phyloP scores from a whole-genome alignment of 202 grass and related monocot genomes.

The Sporobolus alterniflorus region DNA sequence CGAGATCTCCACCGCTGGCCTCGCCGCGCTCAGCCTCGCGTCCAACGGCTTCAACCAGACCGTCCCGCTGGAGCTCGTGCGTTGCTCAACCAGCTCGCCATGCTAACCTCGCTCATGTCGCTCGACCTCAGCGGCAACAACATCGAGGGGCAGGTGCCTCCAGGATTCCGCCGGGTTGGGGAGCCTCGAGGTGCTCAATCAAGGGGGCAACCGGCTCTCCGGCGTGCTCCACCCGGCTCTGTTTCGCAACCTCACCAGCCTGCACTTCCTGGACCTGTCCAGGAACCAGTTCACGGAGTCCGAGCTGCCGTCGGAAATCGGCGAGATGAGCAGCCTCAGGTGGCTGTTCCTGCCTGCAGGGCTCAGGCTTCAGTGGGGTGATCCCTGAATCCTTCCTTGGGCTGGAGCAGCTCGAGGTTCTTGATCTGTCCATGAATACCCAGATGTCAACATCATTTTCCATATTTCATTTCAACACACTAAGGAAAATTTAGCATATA shows the following conservation, averaged over 20 bases:
- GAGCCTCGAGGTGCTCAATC: slow-evolving; percentile 62
- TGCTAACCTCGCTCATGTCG: slow-evolving; percentile 40
- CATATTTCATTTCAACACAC: slow-evolving; percentile 35
- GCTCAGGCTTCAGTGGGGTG: slow-evolving; percentile 50
- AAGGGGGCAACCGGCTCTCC: slow-evolving; percentile 65
- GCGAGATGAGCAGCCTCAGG: slow-evolving; percentile 42
- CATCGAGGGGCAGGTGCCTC: slow-evolving; percentile 56
- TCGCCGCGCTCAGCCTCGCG: slow-evolving; percentile 58
- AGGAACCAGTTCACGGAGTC: slow-evolving; percentile 63
- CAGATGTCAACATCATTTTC: slow-evolving; percentile 7
- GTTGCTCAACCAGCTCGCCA: slow-evolving; percentile 66
- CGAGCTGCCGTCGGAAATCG: slow-evolving; percentile 64
- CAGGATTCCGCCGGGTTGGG: slow-evolving; percentile 44
- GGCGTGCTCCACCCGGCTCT: slow-evolving; percentile 65
- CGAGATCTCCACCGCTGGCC: slow-evolving; percentile 42
- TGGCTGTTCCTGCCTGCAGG: slow-evolving; percentile 70
- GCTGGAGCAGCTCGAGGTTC: slow-evolving; percentile 59
- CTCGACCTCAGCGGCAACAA: slow-evolving; percentile 83
- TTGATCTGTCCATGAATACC: slow-evolving; percentile 63
- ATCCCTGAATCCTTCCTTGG: slow-evolving; percentile 52
- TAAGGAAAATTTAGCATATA: slow-evolving; percentile 31
- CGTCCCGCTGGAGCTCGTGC: slow-evolving; percentile 62
- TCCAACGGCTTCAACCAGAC: slow-evolving; percentile 72
- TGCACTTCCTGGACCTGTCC: slow-evolving; percentile 72
- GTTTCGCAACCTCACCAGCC: slow-evolving; percentile 55